Base-by-base conservation (phyloP, 106 monocot genomes). In the Vanilla planifolia region DNA sequence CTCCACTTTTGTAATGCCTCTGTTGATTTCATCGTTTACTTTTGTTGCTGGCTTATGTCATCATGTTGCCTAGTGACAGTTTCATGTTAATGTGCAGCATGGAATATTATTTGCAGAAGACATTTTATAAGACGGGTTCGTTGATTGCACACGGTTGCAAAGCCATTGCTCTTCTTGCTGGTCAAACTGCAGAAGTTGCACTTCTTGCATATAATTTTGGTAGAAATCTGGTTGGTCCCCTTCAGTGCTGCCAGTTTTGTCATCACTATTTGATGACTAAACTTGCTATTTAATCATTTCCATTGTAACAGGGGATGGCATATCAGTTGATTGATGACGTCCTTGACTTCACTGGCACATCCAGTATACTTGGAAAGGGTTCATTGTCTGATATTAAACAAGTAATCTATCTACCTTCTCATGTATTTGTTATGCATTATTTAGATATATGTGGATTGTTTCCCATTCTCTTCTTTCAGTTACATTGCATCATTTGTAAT, bases 61-160 rank as follows among this genome's bases (percentile, higher is more conserved):
- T 51, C 51, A 51, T 51, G 51, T 28, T 28, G 26, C 51, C 28
- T 51, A 13, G 27, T 15, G 28, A 27, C 26, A 27, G 27, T 11
- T 14, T 26, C 19, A 51, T 25, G 26, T 51, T n/a, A 51, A 26
- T 51, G 28, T 71, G 48, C 82, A 91, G 91, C 69, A 86, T 91
- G 91, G 91, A 91, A 59, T 86, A 91, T 56, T 91, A 91, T 43
- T 62, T 91, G 77, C 79, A 77, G 46, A 91, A 91, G 72, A 91
- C 91, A 66, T 86, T 79, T 66, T 86, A 77, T 62, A 91, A 91
- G 74, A 91, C 91, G n/a, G 91, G 82, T 36, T 91, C 86, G 24
- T 72, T 91, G 66, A 83, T 91, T 61, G 85, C 91, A 62, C 85
- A 86, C 32, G 83, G 91, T 67, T 91, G 91, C 82, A 82, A 91